These are phyloP conservation scores for Athelia sp. DNA, from an alignment of 1,284 basidiomycete species.

Conservation along the genomic window DNA sequence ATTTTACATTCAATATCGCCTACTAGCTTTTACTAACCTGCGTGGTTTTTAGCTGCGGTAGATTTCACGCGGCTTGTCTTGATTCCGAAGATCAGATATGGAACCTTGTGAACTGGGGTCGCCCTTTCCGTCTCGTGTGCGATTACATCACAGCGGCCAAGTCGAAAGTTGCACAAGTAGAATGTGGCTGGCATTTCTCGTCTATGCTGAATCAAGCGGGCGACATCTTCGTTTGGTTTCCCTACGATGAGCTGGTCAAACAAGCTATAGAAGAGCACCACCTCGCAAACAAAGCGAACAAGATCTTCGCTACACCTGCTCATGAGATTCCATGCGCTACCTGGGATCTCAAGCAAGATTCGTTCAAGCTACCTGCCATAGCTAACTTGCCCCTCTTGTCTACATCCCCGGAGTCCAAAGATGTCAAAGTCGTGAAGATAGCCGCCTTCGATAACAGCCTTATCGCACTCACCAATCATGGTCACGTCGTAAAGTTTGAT, in stretches of 20 bases:
- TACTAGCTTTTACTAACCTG: conserved; percentile 9
- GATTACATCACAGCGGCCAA: conserved; percentile 38
- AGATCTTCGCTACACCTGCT: conserved; percentile 28
- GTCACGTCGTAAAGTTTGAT: conserved; percentile 65
- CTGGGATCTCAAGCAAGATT: conserved; percentile 53
- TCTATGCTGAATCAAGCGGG: conserved; percentile 66
- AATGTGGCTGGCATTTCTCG: conserved; percentile 77
- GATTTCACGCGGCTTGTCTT: conserved; percentile 65
- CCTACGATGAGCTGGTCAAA: conserved; percentile 42
- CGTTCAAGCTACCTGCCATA: conserved; percentile 51
- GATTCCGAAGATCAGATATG: conserved; percentile 57
- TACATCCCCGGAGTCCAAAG: conserved; percentile 23
- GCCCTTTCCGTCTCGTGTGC: conserved; percentile 60
- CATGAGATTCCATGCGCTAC: conserved; percentile 52
- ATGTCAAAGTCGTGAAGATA: conserved; percentile 66
- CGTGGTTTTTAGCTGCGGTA: conserved; percentile 58
- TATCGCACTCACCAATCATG: conserved; percentile 73
- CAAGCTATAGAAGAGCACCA: conserved; percentile 34
- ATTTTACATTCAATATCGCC: conserved; percentile 3
- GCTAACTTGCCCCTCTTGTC: conserved; percentile 51
- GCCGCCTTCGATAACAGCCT: conserved; percentile 65
- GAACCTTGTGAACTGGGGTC: conserved; percentile 71
- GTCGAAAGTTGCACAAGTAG: conserved; percentile 60
- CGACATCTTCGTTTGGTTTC: conserved; percentile 75
- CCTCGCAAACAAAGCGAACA: conserved; percentile 34